These are phyloP conservation scores for Neofusicoccum parvum DNA, from an alignment of 2,329 filamentous ascomycete species.

Conservation along the genomic window DNA sequence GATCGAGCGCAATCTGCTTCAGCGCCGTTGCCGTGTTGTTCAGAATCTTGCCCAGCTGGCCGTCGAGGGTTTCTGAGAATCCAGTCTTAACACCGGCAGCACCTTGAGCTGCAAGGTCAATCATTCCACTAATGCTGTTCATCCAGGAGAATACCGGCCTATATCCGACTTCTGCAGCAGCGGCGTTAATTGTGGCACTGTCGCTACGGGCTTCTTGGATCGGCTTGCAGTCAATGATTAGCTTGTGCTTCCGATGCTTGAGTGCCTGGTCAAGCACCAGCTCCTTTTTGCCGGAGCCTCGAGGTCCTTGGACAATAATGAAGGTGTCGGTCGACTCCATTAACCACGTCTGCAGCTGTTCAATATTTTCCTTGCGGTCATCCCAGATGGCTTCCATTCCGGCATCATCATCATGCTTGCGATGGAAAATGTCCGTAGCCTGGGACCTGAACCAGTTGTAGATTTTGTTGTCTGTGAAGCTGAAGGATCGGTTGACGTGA, in stretches of 20 bases:
- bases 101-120: conserved; percentile 90
- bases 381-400: conserved; percentile 84
- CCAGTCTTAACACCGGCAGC: conserved; percentile 93
- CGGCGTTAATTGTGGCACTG: conserved; percentile 76
- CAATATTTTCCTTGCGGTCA: conserved; percentile 78
- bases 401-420: conserved; percentile 63
- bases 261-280: conserved; percentile 84
- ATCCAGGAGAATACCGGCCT: conserved; percentile 94
- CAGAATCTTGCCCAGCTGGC: conserved; percentile 85
- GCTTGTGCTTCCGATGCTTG: conserved; percentile 71
- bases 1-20: conserved; percentile 72
- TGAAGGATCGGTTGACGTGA: conserved; percentile 77
- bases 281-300: conserved; percentile 88
- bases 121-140: conserved; percentile 88
- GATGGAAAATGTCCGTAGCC: conserved; percentile 64
- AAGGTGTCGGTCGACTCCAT: conserved; percentile 89
- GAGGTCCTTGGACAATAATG: conserved; percentile 88
- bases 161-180: conserved; percentile 84
- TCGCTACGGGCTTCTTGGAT: conserved; percentile 91
- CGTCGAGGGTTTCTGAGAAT: conserved; percentile 89
- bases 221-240: conserved; percentile 90
- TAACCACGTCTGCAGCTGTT: conserved; percentile 81
- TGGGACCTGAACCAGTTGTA: conserved; percentile 82
- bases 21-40: conserved; percentile 80
- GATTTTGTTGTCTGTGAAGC: conserved; percentile 70